phyloP scores from a whole-genome alignment of 2,329 filamentous ascomycete genomes.

The Chalaropsis thielavioides region DNA sequence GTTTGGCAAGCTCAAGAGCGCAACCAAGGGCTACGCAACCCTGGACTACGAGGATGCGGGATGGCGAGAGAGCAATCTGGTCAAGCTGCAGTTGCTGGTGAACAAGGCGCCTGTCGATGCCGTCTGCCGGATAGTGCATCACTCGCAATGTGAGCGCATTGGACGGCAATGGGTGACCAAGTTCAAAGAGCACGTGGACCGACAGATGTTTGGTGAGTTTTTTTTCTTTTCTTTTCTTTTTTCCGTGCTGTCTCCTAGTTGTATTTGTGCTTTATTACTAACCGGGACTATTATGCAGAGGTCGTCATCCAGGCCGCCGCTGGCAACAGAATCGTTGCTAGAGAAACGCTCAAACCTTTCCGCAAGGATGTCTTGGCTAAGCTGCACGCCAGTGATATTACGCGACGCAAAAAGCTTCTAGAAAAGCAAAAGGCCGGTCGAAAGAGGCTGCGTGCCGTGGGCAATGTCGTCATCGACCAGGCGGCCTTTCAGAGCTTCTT shows the following conservation, averaged over 20 bases:
- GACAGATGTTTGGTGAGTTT: conserved; percentile 66
- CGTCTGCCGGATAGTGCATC: conserved; percentile 77
- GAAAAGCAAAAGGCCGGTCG: conserved; percentile 95
- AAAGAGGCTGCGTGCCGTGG: conserved; percentile 69
- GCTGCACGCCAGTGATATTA: conserved; percentile 79
- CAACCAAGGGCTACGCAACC: conserved; percentile 87
- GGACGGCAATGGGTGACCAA: conserved; percentile 83
- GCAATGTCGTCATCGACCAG: conserved; percentile 93
- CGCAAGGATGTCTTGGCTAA: conserved; percentile 90
- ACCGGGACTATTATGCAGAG: conserved; percentile 34
- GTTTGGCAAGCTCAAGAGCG: conserved; percentile 89
- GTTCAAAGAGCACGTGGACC: conserved; percentile 91
- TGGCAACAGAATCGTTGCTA: conserved; percentile 67
- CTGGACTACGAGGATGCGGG: conserved; percentile 94
- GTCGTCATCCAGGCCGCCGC: conserved; percentile 85
- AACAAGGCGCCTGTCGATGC: conserved; percentile 91
- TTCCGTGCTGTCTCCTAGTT: neutral
- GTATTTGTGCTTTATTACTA: neutral
- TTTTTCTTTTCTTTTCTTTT: neutral
- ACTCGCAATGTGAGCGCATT: conserved; percentile 63
- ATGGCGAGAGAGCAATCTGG: conserved; percentile 64
- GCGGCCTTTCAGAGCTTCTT: conserved; percentile 90
- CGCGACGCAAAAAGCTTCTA: conserved; percentile 67
- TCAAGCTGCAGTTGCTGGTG: conserved; percentile 83
- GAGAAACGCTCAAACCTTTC: conserved; percentile 93